phyloP scores from a whole-genome alignment of 805 yeast genomes.

The Lipomyces sp. region DNA sequence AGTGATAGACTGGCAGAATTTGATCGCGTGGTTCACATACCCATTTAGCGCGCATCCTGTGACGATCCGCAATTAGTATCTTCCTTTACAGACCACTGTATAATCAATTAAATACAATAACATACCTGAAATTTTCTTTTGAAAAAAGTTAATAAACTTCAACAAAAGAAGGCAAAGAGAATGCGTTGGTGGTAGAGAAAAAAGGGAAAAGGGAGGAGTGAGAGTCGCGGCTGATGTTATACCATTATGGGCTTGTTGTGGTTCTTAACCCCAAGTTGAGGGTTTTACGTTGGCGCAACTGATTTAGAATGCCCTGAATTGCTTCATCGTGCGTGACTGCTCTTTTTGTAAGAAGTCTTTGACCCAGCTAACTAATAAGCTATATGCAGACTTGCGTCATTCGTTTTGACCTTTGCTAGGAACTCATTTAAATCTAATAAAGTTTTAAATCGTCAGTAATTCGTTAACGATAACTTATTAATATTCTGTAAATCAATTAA shows the following conservation, averaged over 20 bases:
- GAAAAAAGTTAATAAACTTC: slow-evolving; percentile 13
- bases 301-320: background rate
- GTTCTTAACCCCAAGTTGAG: slow-evolving; percentile 4
- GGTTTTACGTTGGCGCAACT: slow-evolving; percentile 6
- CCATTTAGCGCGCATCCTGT: slow-evolving; percentile 40
- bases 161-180: slow-evolving; percentile 21
- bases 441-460: too few relatives aligned
- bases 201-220: slow-evolving; percentile 20
- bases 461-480: background rate
- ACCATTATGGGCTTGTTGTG: background rate
- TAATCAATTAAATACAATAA: slow-evolving; percentile 6
- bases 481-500: background rate
- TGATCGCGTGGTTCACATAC: slow-evolving; percentile 18
- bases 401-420: too few relatives aligned
- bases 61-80: slow-evolving; percentile 9
- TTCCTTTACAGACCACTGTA: background rate
- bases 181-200: slow-evolving; percentile 20
- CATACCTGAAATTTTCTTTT: slow-evolving; percentile 30
- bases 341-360: background rate
- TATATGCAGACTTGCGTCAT: background rate
- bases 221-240: slow-evolving; percentile 11
- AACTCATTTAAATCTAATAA: too few relatives aligned
- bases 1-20: background rate
- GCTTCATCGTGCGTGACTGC: background rate
- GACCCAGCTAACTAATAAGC: background rate